Evolutionary conservation across 139 green algal genomes (phyloP).

Genomic region (Chlorella sp.): DNA sequence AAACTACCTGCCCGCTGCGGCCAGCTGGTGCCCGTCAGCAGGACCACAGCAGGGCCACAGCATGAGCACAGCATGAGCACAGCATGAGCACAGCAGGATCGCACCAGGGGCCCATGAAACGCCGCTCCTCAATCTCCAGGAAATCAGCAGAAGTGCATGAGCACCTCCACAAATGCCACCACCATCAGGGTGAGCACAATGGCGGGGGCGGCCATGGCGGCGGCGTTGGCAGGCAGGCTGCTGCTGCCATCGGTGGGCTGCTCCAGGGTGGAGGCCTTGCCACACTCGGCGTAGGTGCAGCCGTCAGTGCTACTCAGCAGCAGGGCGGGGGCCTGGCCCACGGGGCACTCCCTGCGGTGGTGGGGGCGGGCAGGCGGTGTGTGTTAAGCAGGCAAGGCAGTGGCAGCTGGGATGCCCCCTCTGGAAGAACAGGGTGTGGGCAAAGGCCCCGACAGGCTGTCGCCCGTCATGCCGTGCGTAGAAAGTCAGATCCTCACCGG

Average conservation of each 20-base stretch:
- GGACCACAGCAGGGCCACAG: too few species aligned
- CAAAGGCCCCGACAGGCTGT: not conserved
- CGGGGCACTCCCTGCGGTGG: not conserved
- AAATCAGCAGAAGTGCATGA: slow-evolving; percentile 43
- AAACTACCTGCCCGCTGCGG: too few species aligned
- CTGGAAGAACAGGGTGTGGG: not conserved
- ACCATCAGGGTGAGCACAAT: slow-evolving; percentile 32
- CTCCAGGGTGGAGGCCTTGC: not conserved
- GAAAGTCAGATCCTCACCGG: not conserved
- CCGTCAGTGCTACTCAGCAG: slow-evolving; percentile 38
- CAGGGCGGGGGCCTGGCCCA: slow-evolving; percentile 11
- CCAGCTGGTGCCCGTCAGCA: too few species aligned
- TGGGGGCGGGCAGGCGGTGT: not conserved
- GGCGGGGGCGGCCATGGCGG: slow-evolving; percentile 42
- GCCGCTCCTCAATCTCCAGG: not conserved
- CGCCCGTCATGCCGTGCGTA: not conserved
- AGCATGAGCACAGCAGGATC: not conserved
- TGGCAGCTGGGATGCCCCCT: not conserved
- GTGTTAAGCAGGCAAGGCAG: not conserved
- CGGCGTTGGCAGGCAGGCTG: slow-evolving; percentile 1
- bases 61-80: too few species aligned
- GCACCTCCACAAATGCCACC: slow-evolving; percentile 41
- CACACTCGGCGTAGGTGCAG: slow-evolving; percentile 10
- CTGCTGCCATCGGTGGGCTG: not conserved
- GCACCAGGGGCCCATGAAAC: not conserved